Percentiles rank a stretch among this genome's conserved stretches.
Conservation (phyloP, 805 yeast species). For the Ascoidea asiatica region DNA sequence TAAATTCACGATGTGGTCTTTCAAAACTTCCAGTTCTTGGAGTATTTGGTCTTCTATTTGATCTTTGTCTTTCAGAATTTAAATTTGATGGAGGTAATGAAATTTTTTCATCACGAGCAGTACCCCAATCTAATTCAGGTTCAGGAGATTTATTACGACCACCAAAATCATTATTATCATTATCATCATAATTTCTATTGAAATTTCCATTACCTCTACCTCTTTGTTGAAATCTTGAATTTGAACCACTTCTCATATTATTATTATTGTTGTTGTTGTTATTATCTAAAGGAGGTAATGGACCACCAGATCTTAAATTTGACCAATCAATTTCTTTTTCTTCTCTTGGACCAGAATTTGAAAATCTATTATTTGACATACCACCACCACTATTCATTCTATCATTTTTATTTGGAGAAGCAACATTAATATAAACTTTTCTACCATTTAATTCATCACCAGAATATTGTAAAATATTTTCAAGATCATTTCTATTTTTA, state of each 20-base stretch:
- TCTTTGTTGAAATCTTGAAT: too few species aligned
- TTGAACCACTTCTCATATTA: neutral
- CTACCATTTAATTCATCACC: constrained; percentile 64
- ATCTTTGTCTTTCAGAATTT: constrained; percentile 3
- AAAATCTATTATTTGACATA: constrained; percentile 14
- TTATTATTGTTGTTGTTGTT: constrained; percentile 8
- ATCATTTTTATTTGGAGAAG: constrained; percentile 44
- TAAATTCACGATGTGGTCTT: constrained; percentile 21
- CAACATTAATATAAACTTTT: constrained; percentile 62
- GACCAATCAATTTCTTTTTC: constrained; percentile 33
- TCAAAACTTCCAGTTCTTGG: too few species aligned
- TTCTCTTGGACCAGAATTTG: constrained; percentile 12
- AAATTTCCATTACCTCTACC: too few species aligned
- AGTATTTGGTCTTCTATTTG: constrained; percentile 19
- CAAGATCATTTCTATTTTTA: constrained; percentile 64
- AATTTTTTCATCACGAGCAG: neutral
- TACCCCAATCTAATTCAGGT: constrained; percentile 27
- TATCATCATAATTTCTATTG: too few species aligned
- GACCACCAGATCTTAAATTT: constrained; percentile 20
- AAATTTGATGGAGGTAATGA: neutral
- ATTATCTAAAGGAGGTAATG: constrained; percentile 16
- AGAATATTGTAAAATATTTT: constrained; percentile 54
- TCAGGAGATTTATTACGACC: too few species aligned
- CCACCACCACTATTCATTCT: constrained; percentile 6
- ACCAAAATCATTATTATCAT: neutral